A percentile compares a stretch with the other conserved stretches of the same genome.
Conservation (phyloP, 2,329 filamentous ascomycete species). For the Pyrenophora tritici-repentis region DNA sequence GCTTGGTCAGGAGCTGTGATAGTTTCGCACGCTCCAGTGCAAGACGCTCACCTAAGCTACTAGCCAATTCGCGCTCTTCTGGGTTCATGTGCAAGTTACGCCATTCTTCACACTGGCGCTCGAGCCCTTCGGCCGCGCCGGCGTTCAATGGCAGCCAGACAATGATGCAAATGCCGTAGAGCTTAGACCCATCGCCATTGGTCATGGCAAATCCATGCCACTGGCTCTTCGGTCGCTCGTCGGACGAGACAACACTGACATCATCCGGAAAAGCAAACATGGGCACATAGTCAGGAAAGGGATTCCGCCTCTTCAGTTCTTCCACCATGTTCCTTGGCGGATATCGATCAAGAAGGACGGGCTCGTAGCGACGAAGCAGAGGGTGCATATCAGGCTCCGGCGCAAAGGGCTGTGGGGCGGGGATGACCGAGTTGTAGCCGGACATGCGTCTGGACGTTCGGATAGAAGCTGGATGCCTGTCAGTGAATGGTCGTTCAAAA, state of each 20-base stretch:
- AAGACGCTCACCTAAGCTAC: slow-evolving; percentile 85
- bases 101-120: slow-evolving; percentile 64
- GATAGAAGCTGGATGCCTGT: slow-evolving; percentile 59
- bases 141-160: slow-evolving; percentile 88
- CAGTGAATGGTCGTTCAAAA: slow-evolving; percentile 30
- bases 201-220: slow-evolving; percentile 99
- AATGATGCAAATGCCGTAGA: slow-evolving; percentile 89
- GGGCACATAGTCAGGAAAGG: slow-evolving; percentile 94
- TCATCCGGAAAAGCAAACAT: slow-evolving; percentile 99
- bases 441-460: slow-evolving; percentile 88
- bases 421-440: slow-evolving; percentile 98
- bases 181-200: slow-evolving; percentile 83
- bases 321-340: slow-evolving; percentile 82
- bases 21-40: slow-evolving; percentile 87
- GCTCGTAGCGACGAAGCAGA: slow-evolving; percentile 89
- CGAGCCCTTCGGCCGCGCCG: slow-evolving; percentile 80
- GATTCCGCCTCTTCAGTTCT: slow-evolving; percentile 77
- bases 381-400: slow-evolving; percentile 94
- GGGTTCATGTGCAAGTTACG: slow-evolving; percentile 75
- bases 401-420: slow-evolving; percentile 86
- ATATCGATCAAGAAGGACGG: slow-evolving; percentile 92
- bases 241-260: slow-evolving; percentile 93
- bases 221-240: slow-evolving; percentile 90
- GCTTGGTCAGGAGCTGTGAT: slow-evolving; percentile 81
- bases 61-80: slow-evolving; percentile 88